Base-by-base conservation (phyloP, 306 rosid species). In the Pachyrhizus erosus region DNA sequence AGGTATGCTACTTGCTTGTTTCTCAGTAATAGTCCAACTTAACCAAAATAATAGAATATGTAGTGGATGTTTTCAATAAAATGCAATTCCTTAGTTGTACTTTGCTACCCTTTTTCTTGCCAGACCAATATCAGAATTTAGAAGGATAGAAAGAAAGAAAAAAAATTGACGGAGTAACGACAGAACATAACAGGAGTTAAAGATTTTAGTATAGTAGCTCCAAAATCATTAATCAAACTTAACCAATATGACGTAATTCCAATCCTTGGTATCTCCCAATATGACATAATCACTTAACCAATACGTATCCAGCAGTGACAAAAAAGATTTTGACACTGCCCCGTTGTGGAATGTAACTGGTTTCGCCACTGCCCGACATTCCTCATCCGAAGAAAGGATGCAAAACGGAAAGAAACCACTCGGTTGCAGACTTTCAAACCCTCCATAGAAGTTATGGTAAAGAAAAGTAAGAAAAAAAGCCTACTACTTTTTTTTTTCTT, bases 351-450 rank as follows among this genome's bases (percentile, higher is more conserved):
- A 39, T 79, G 51, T 65, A 34, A 48, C 82, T 20, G 48, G 27
- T 27, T 57, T 48, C 11, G 33, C 60, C 67, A 80, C 58, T 33
- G 43, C 43, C 3, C 9, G 20, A 46, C 60, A 65, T 49, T 74
- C 71, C 76, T 40, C 69, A 76, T 76, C 62, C 71, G 55, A 45
- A 68, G 68, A 82, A 68, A 68, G 60, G 54, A 24, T 39, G 49
- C 75, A 64, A 37, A 49, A 75, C 27, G 2, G 21, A 73, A 37
- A 81, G 85, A 52, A 74, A 75, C 61, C 74, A 26, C 37, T 21
- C 6, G 66, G 37, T 60, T 11, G 67, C 37, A 11, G 37, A 60
- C 11, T 60, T 58, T 58, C 34, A 9, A 58, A 58, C 34, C 7
- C 66, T 55, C 27, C 29, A 9, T 20, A 8, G 13, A 49, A 18